Conservation (phyloP, 1,284 basidiomycete genomes). For the Rhodotorula glutinis region DNA sequence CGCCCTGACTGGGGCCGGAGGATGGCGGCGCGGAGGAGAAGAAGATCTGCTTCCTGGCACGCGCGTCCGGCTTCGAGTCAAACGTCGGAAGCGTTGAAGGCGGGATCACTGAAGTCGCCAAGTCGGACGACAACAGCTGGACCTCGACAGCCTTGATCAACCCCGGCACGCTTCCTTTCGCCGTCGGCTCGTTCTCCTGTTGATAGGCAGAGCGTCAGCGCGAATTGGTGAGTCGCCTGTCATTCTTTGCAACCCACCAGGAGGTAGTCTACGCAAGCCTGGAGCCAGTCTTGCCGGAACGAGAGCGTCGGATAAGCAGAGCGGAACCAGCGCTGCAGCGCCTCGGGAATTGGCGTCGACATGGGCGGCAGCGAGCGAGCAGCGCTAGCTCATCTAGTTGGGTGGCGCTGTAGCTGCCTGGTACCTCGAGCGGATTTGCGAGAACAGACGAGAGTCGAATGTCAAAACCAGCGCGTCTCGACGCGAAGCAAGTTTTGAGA, state of each 20-base stretch:
- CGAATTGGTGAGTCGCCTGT: background rate
- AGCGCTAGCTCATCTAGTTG: too few relatives aligned
- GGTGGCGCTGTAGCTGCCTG: too few relatives aligned
- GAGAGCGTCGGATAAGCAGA: slow-evolving; percentile 36
- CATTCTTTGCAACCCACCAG: slow-evolving; percentile 10
- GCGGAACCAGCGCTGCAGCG: slow-evolving; percentile 25
- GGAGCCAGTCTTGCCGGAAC: slow-evolving; percentile 39
- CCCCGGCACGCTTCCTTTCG: slow-evolving; percentile 6
- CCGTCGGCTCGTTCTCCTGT: slow-evolving; percentile 10
- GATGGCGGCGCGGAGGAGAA: background rate
- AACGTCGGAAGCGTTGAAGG: background rate
- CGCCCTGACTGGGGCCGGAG: background rate
- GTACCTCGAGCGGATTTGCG: too few relatives aligned
- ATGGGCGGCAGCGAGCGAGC: too few relatives aligned
- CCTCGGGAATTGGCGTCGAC: background rate
- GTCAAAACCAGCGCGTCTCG: too few relatives aligned
- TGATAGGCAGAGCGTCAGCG: background rate
- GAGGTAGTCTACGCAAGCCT: slow-evolving; percentile 37
- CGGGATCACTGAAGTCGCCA: slow-evolving; percentile 32
- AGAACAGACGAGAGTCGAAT: too few relatives aligned
- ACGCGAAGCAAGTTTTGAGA: too few relatives aligned
- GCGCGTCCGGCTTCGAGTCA: background rate
- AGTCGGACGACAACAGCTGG: slow-evolving; percentile 41
- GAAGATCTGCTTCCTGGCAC: background rate
- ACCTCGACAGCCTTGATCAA: slow-evolving; percentile 40